Percentiles rank a stretch among this genome's conserved stretches.
Conservation (phyloP, 140 eudicot genomes). For the Erigeron philadelphicus region DNA sequence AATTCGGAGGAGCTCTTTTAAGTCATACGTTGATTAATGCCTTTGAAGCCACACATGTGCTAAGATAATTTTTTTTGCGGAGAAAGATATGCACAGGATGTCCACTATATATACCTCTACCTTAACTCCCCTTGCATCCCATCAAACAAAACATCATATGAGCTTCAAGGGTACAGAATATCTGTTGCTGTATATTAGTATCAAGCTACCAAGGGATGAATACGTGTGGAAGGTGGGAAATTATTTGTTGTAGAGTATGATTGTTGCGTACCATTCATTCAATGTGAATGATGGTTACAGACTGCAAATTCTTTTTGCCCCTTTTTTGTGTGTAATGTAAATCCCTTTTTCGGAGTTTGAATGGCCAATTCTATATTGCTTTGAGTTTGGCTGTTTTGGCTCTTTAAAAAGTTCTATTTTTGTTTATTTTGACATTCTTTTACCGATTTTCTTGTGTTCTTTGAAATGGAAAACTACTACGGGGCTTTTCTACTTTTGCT, state of each 20-base stretch:
- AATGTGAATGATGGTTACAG: conserved; percentile 20
- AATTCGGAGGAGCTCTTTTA: conserved; percentile 41
- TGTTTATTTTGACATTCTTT: not conserved
- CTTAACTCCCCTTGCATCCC: conserved; percentile 3
- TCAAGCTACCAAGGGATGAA: conserved; percentile 18
- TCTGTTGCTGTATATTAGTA: conserved; percentile 34
- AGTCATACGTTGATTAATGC: conserved; percentile 2
- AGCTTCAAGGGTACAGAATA: conserved; percentile 16
- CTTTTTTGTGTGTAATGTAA: conserved; percentile 21
- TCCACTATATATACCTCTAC: conserved; percentile 12
- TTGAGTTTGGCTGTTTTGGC: conserved; percentile 5
- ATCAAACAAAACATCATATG: conserved; percentile 15
- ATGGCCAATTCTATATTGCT: conserved; percentile 18
- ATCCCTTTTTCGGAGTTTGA: conserved; percentile 22
- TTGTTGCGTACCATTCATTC: conserved; percentile 24
- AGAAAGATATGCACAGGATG: conserved; percentile 24
- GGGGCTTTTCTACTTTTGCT: conserved; percentile 19
- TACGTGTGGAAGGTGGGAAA: conserved; percentile 21
- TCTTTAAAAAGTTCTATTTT: conserved; percentile 6
- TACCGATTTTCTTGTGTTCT: conserved; percentile 16
- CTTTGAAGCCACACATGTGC: conserved; percentile 7
- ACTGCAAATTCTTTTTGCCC: conserved; percentile 23
- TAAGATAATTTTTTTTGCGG: conserved; percentile 11
- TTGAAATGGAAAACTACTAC: conserved; percentile 7
- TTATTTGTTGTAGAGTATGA: conserved; percentile 33